phyloP scores from a whole-genome alignment of 2,329 filamentous ascomycete species.

The Aspergillus piperis region DNA sequence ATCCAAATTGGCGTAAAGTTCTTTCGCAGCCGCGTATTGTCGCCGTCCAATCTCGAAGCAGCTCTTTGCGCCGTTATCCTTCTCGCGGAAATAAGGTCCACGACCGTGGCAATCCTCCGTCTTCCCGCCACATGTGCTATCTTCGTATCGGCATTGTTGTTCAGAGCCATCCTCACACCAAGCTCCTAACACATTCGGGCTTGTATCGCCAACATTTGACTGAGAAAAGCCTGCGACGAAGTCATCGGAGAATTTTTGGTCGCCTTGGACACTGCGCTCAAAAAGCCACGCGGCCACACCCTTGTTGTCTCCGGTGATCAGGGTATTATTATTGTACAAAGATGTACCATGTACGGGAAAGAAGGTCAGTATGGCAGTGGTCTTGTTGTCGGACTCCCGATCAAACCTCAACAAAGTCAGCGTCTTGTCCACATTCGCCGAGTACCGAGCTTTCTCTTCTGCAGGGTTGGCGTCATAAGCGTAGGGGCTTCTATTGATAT shows the following conservation, averaged over 20 bases:
- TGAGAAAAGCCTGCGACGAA: slow-evolving; percentile 94
- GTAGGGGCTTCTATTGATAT: slow-evolving; percentile 85
- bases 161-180: slow-evolving; percentile 86
- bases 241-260: slow-evolving; percentile 58
- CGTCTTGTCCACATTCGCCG: slow-evolving; percentile 68
- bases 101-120: slow-evolving; percentile 48
- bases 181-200: slow-evolving; percentile 82
- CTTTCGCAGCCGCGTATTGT: slow-evolving; percentile 47
- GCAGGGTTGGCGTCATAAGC: slow-evolving; percentile 85
- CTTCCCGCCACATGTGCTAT: slow-evolving; percentile 71
- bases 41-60: slow-evolving; percentile 53
- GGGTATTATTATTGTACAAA: slow-evolving; percentile 85
- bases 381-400: slow-evolving; percentile 71
- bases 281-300: slow-evolving; percentile 85
- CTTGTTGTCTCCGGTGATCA: slow-evolving; percentile 94
- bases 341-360: slow-evolving; percentile 92
- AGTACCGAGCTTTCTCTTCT: slow-evolving; percentile 70
- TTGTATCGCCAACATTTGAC: slow-evolving; percentile 86
- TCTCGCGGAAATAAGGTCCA: slow-evolving; percentile 47
- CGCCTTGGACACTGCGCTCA: slow-evolving; percentile 66
- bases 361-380: slow-evolving; percentile 82
- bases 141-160: slow-evolving; percentile 56
- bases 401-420: slow-evolving; percentile 80
- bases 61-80: slow-evolving; percentile 50
- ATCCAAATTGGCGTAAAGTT: slow-evolving; percentile 60